Evolutionary conservation across 2,329 filamentous ascomycete species (phyloP).

Genomic region (Fusarium sp.): DNA sequence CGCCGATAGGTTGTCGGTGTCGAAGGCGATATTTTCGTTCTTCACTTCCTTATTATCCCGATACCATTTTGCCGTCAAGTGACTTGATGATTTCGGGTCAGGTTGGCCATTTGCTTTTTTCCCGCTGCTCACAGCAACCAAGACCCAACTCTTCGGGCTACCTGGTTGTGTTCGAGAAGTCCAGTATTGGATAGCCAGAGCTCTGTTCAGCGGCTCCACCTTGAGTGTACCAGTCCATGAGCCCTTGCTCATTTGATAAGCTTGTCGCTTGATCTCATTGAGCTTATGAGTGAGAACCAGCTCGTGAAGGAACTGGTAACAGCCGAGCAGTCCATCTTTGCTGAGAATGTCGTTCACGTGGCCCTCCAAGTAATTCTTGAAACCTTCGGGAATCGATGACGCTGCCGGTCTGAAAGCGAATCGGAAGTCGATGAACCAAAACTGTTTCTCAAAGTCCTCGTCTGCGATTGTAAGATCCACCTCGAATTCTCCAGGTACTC

Average conservation of each 20-base stretch:
- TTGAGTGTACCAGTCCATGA: conserved; percentile 84
- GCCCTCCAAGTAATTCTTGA: conserved; percentile 75
- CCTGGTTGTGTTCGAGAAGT: conserved; percentile 63
- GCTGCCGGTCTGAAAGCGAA: conserved; percentile 82
- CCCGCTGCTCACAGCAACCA: conserved; percentile 83
- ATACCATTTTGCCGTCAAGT: conserved; percentile 81
- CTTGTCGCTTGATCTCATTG: conserved; percentile 82
- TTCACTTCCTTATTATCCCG: conserved; percentile 81
- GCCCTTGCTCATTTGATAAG: conserved; percentile 73
- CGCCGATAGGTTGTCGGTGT: conserved; percentile 76
- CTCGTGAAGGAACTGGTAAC: conserved; percentile 89
- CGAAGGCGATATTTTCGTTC: conserved; percentile 74
- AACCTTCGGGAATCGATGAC: conserved; percentile 67
- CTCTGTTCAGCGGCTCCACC: conserved; percentile 83
- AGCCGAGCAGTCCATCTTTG: conserved; percentile 78
- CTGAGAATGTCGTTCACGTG: conserved; percentile 79
- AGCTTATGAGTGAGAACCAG: conserved; percentile 92
- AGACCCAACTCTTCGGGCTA: conserved; percentile 87
- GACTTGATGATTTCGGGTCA: conserved; percentile 63
- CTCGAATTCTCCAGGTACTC: conserved; percentile 86
- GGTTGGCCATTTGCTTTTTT: conserved; percentile 57
- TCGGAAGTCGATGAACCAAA: conserved; percentile 94
- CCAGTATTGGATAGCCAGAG: conserved; percentile 94
- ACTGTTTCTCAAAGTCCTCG: conserved; percentile 84
- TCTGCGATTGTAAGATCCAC: conserved; percentile 91